phyloP scores from a whole-genome alignment of 75 land plant species.

The Pinus taeda region DNA sequence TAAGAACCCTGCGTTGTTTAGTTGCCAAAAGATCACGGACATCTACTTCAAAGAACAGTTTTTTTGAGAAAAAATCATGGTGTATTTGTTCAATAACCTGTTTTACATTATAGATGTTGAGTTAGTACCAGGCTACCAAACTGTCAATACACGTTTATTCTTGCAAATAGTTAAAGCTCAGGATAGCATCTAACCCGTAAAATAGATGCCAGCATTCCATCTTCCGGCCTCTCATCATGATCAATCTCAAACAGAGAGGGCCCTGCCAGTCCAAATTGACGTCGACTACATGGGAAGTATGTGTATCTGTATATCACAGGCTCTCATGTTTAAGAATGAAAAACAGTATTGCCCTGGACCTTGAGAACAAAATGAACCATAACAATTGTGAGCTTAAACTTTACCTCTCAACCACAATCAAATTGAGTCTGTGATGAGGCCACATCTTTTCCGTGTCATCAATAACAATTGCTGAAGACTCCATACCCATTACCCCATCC shows the following conservation, averaged over 20 bases:
- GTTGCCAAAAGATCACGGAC: slow-evolving; percentile 34
- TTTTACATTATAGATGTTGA: not conserved
- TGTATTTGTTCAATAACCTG: slow-evolving; percentile 44
- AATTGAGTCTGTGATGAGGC: slow-evolving; percentile 93
- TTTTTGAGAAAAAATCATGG: slow-evolving; percentile 22
- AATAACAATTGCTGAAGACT: slow-evolving; percentile 94
- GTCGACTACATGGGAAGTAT: slow-evolving; percentile 47
- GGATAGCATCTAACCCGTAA: slow-evolving; percentile 23
- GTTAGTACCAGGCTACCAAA: not conserved
- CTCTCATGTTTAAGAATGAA: not conserved
- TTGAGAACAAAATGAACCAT: slow-evolving; percentile 34
- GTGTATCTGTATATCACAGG: slow-evolving; percentile 26
- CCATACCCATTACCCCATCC: slow-evolving; percentile 98
- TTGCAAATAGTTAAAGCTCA: not conserved
- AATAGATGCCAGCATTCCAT: slow-evolving; percentile 44
- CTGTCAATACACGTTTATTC: not conserved
- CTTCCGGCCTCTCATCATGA: slow-evolving; percentile 35
- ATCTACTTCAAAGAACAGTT: slow-evolving; percentile 30
- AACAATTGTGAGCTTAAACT: slow-evolving; percentile 32
- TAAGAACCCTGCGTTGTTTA: slow-evolving; percentile 27
- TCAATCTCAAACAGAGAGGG: slow-evolving; percentile 49
- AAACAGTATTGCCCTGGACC: slow-evolving; percentile 13
- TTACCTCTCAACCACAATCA: slow-evolving; percentile 95
- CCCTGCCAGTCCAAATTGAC: slow-evolving; percentile 45
- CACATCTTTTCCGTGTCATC: slow-evolving; percentile 96